These are phyloP conservation scores for Globisporangium sylvaticum DNA, from an alignment of 352 stramenopile genomes.

Conservation along the genomic window DNA sequence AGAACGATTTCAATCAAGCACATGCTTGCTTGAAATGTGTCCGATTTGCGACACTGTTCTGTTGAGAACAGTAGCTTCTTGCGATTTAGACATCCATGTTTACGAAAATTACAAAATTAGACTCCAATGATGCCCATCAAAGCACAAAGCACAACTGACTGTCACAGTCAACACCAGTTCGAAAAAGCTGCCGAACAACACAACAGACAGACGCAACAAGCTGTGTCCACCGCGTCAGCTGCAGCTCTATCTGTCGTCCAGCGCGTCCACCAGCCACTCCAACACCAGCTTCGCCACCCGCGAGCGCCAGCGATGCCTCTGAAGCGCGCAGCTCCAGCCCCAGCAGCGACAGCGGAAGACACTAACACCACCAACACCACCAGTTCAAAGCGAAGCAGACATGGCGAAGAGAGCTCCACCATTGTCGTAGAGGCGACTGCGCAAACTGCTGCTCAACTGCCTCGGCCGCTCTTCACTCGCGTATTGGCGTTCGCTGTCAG, in stretches of 20 bases:
- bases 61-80: too few relatives aligned
- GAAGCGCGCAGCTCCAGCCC: neutral
- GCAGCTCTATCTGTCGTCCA: too few relatives aligned
- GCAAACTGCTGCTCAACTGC: neutral
- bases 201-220: too few relatives aligned
- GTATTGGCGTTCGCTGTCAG: conserved; percentile 10
- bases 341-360: neutral
- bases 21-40: too few relatives aligned
- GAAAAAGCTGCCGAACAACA: neutral
- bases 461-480: neutral
- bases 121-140: too few relatives aligned
- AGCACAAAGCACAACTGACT: too few relatives aligned
- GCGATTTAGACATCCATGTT: too few relatives aligned
- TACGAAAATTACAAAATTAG: too few relatives aligned
- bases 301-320: neutral
- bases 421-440: neutral
- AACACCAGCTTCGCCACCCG: neutral
- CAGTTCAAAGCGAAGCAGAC: conserved; percentile 1
- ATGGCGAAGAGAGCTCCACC: neutral
- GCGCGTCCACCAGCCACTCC: neutral
- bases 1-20: too few relatives aligned
- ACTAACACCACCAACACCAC: neutral
- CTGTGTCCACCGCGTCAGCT: too few relatives aligned
- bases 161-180: too few relatives aligned
- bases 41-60: too few relatives aligned